Evolutionary conservation across 2,329 filamentous ascomycete species (phyloP), one percentile per base, ranked within the genome.

Genomic region (Trichoderma sp.): DNA sequence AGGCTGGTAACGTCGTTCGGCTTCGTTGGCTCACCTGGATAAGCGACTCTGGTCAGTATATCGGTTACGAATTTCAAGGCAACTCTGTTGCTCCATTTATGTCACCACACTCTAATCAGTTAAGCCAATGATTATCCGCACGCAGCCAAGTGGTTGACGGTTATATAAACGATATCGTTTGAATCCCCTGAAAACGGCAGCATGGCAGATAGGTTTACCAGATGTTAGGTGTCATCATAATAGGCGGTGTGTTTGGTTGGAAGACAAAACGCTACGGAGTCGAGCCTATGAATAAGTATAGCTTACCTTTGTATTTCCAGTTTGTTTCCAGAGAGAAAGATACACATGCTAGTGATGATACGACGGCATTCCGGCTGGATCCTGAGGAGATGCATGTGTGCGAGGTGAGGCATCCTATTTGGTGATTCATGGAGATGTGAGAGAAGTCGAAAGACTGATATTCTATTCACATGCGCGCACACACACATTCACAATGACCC

Each of bases 181-280:
- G 51, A 51, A 56, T 39, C 34, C 62, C 63, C 72, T 71, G 72
- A 79, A 81, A 79, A 70, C 74, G 80, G 73, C 60, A 73, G 70
- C 76, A 76, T 75, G 76, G 76, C 75, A 73, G 73, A 73, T 83
- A 81, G 80, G 82, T 79, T 83, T 83, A 83, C 82, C 82, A 83
- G 82, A 83, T 82, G 82, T 78, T 76, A 73, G 73, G 74, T 78
- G 75, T 83, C 82, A 82, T 83, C 81, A 80, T 67, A 36, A 28
- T 32, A 60, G n/a, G 58, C 14, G 47, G 53, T 24, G n/a, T 72
- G 24, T 69, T 6, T 15, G 47, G 26, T 57, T 56, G 12, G 24
- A 43, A n/a, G 47, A 43, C 14, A 3, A 21, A 18, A 12, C 15
- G 18, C 43, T 39, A 30, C 24, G 18, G 43, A 15, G 6, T 60